Base-by-base conservation (phyloP, 2,329 filamentous ascomycete species). In the Didymella sp. region DNA sequence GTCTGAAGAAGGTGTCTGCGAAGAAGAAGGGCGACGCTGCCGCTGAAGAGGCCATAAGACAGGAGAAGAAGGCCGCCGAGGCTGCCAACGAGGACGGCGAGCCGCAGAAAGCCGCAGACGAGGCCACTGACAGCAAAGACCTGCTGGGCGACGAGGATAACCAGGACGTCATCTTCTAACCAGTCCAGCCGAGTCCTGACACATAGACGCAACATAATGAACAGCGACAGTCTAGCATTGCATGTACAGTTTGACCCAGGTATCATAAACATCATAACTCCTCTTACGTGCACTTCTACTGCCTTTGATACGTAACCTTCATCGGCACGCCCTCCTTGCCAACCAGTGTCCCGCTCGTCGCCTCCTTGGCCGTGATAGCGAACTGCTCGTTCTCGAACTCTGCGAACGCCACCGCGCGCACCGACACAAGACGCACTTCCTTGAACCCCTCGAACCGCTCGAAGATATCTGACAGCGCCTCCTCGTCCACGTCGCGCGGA, bases 241-340 rank as follows among this genome's bases (percentile, higher is more conserved):
- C 25, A 37, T 44, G 43, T 38, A 44, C 33, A 40, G 44, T 33
- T 5, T 40, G 11, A 42, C 28, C 21, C 33, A 38, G 35, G 19
- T 38, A 38, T 38, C 35, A 38, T 38, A 68, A 64, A 61, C 50
- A 50, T 65, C 64, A 58, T 62, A 69, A 61, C 59, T 56, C 68
- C 68, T 13, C 19, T 17, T 35, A 21, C 28, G 11, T 17, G 27
- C 46, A n/a, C 19, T 6, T 19, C 65, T 76, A 96, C 81, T 96
- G 91, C 72, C 93, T 85, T 80, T 98, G 95, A 83, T 96, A 99
- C 13, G 95, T 97, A 63, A 99, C 93, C 80, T 95, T 96, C 76
- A 99, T 91, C 7, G 87, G 82, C 79, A 92, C 91, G 64, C 85
- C 85, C 42, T 87, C 87, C 17, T 87, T 87, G 50, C 89, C 90